Evolutionary conservation across 2,329 filamentous ascomycete genomes (phyloP).

Genomic region (Lachnellula willkommii): DNA sequence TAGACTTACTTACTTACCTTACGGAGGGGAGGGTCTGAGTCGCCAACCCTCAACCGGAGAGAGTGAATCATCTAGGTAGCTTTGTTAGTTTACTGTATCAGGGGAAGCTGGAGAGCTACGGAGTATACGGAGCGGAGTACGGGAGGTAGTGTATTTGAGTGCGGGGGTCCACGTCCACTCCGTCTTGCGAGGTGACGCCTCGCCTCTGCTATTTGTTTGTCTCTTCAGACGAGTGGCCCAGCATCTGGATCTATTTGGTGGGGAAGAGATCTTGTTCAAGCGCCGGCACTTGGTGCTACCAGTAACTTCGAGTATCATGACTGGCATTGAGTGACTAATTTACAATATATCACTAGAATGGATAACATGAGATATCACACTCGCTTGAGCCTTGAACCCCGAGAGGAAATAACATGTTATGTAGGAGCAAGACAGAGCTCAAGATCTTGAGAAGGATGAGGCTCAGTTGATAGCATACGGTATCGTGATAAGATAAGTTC

Average conservation of each 20-base stretch:
- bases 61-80: neutral
- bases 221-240: constrained; percentile 7
- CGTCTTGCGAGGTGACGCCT: constrained; percentile 10
- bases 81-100: neutral
- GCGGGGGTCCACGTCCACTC: neutral
- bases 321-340: constrained; percentile 1
- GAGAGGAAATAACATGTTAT: neutral
- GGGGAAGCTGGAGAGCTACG: neutral
- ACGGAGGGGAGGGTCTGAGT: neutral
- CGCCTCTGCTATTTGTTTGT: constrained; percentile 1
- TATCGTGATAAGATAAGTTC: neutral
- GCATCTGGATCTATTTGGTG: neutral
- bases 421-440: constrained; percentile 3
- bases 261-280: constrained; percentile 15
- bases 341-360: neutral
- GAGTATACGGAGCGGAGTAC: too few relatives aligned
- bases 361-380: neutral
- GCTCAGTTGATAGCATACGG: neutral
- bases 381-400: neutral
- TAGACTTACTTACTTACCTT: too few relatives aligned
- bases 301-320: too few relatives aligned
- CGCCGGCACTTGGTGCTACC: constrained; percentile 4
- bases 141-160: too few relatives aligned
- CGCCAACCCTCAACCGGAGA: neutral
- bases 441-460: constrained; percentile 6